Conservation (phyloP, 345 rosid species). For the Moringa oleifera region DNA sequence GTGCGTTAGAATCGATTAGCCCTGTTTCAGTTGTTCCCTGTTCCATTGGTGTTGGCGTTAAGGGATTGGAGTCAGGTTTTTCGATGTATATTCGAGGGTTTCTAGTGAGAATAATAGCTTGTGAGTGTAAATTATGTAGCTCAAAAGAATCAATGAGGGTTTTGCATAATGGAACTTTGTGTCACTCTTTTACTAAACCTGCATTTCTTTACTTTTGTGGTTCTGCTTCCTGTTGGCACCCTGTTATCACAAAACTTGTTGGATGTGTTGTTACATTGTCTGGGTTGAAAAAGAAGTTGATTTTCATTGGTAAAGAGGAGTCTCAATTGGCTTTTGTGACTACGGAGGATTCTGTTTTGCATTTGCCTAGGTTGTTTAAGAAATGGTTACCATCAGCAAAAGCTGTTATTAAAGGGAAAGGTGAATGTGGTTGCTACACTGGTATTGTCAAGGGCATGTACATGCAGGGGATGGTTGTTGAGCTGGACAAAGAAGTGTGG, state of each 20-base stretch:
- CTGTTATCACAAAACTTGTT: constrained; percentile 57
- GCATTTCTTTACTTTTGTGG: constrained; percentile 59
- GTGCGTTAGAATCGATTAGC: constrained; percentile 54
- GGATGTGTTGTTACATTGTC: constrained; percentile 43
- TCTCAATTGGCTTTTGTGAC: constrained; percentile 56
- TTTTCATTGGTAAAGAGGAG: constrained; percentile 43
- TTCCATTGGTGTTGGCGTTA: constrained; percentile 8
- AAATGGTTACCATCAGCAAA: constrained; percentile 21
- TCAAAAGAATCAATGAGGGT: constrained; percentile 13
- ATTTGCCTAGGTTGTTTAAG: constrained; percentile 29
- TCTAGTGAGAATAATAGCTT: constrained; percentile 43
- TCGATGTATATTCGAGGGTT: constrained; percentile 57
- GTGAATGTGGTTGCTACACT: constrained; percentile 53
- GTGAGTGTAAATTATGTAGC: constrained; percentile 49
- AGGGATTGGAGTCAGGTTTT: constrained; percentile 10
- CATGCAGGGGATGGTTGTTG: constrained; percentile 73
- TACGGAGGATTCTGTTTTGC: constrained; percentile 44
- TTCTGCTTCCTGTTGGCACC: constrained; percentile 61
- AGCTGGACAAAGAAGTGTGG: constrained; percentile 83
- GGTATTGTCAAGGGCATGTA: constrained; percentile 66
- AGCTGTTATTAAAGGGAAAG: constrained; percentile 29
- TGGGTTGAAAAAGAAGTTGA: constrained; percentile 63
- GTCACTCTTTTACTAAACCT: constrained; percentile 38
- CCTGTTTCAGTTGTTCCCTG: constrained; percentile 72
- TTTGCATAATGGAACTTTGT: not conserved